phyloP scores from a whole-genome alignment of 2,329 filamentous ascomycete genomes.

The Atkinsonella hypoxylon region DNA sequence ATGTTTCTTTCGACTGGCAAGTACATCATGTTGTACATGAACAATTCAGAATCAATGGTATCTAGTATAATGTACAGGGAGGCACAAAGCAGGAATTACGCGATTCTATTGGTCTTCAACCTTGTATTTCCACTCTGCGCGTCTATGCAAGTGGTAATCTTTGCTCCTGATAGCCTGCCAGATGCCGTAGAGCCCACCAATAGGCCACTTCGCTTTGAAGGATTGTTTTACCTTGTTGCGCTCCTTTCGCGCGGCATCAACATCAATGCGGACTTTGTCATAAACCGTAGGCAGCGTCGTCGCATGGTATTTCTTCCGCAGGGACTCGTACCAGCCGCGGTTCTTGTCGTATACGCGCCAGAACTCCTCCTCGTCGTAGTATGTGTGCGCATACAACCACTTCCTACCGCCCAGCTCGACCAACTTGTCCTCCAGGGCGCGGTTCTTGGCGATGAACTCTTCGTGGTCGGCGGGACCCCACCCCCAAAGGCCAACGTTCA shows the following conservation, averaged over 20 bases:
- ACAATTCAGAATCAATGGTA: not conserved
- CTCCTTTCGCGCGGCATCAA: conserved; percentile 29
- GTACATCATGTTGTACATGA: not conserved
- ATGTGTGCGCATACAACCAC: conserved; percentile 80
- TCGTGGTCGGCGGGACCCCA: conserved; percentile 47
- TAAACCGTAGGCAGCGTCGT: conserved; percentile 52
- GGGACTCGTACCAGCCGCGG: conserved; percentile 44
- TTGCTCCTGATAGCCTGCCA: conserved; percentile 45
- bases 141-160: conserved; percentile 42
- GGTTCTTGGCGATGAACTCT: conserved; percentile 58
- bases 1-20: not conserved
- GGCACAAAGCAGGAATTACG: not conserved
- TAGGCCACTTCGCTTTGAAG: conserved; percentile 37
- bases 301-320: conserved; percentile 52
- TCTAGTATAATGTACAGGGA: not conserved
- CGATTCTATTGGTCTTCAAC: conserved; percentile 8
- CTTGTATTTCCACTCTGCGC: conserved; percentile 42
- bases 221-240: conserved; percentile 27
- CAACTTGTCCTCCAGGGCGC: conserved; percentile 58
- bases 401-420: conserved; percentile 63
- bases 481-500: conserved; percentile 69
- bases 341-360: conserved; percentile 48
- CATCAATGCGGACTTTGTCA: conserved; percentile 54
- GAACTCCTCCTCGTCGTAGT: conserved; percentile 64
- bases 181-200: conserved; percentile 49